Percentiles rank a stretch among this genome's conserved stretches.
These are phyloP conservation scores for Penicillium paxilli DNA, from an alignment of 495 filamentous ascomycete species.

Conservation along the genomic window DNA sequence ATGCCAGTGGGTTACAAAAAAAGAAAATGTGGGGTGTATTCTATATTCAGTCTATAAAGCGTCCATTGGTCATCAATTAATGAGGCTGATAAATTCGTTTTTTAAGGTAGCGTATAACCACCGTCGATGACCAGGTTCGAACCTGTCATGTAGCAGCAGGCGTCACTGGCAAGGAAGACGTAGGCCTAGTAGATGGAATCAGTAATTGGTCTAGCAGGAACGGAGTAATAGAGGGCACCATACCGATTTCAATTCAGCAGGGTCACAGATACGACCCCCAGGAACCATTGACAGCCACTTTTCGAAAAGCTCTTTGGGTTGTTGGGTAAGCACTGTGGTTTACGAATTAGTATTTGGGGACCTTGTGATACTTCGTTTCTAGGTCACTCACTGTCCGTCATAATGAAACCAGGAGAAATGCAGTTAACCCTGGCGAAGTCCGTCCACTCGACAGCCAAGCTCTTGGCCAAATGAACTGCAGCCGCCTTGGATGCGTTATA, in stretches of 20 bases:
- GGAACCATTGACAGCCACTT: constrained; percentile 74
- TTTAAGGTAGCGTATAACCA: constrained; percentile 17
- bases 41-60: too few species aligned
- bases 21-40: too few species aligned
- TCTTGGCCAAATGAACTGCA: constrained; percentile 41
- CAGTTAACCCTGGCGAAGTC: constrained; percentile 68
- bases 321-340: constrained; percentile 10
- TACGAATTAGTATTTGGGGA: not conserved
- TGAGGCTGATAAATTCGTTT: not conserved
- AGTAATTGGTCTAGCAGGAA: not conserved
- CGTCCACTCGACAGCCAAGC: constrained; percentile 65
- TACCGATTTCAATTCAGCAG: constrained; percentile 73
- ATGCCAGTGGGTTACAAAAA: too few species aligned
- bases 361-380: too few species aligned
- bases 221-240: not conserved
- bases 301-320: constrained; percentile 56
- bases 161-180: constrained; percentile 72
- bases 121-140: constrained; percentile 20
- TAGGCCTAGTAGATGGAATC: constrained; percentile 10
- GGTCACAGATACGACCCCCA: constrained; percentile 63
- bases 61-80: not conserved
- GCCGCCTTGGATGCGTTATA: constrained; percentile 18
- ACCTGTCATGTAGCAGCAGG: constrained; percentile 73
- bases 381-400: constrained; percentile 7
- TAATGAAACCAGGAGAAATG: constrained; percentile 67